A percentile compares a stretch with the other conserved stretches of the same genome.
phyloP scores from a whole-genome alignment of 495 filamentous ascomycete genomes.

The Penicillium subrubescens region DNA sequence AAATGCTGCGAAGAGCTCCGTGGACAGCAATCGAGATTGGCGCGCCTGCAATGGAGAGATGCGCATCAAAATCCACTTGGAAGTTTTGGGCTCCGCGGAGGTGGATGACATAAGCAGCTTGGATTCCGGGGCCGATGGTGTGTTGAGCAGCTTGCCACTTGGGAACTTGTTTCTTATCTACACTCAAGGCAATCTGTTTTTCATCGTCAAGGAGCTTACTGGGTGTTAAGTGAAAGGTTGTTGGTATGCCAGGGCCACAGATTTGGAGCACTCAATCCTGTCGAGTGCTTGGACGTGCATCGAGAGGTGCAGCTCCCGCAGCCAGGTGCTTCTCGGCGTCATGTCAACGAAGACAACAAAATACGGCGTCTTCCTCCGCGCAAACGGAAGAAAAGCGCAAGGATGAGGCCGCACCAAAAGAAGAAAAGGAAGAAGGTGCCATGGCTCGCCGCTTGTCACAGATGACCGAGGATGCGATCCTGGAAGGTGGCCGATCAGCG shows the following conservation, averaged over 20 bases:
- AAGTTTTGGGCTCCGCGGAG: conserved; percentile 45
- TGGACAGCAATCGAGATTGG: conserved; percentile 23
- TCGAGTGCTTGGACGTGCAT: conserved; percentile 16
- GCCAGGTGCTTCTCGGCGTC: conserved; percentile 26
- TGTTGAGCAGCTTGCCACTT: conserved; percentile 11
- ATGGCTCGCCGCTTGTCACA: conserved; percentile 75
- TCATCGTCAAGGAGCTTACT: not conserved
- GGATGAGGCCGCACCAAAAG: conserved; percentile 11
- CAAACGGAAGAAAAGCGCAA: conserved; percentile 22
- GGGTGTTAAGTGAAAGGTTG: no score
- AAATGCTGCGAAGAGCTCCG: conserved; percentile 17
- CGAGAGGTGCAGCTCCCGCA: conserved; percentile 18
- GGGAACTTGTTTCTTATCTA: conserved; percentile 7
- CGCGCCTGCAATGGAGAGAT: conserved; percentile 17
- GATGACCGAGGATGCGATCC: conserved; percentile 78
- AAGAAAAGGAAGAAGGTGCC: conserved; percentile 50
- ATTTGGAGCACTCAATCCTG: conserved; percentile 20
- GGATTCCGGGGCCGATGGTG: not conserved
- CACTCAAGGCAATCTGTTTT: not conserved
- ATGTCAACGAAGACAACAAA: conserved; percentile 30
- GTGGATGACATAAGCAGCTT: conserved; percentile 41
- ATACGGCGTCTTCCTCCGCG: conserved; percentile 17
- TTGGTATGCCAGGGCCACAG: conserved; percentile 32
- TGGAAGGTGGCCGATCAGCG: conserved; percentile 70
- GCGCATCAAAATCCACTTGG: conserved; percentile 26